These are phyloP conservation scores for Spizellomyces sp. DNA, from an alignment of 192 early-diverging fungal genomes.

Conservation along the genomic window DNA sequence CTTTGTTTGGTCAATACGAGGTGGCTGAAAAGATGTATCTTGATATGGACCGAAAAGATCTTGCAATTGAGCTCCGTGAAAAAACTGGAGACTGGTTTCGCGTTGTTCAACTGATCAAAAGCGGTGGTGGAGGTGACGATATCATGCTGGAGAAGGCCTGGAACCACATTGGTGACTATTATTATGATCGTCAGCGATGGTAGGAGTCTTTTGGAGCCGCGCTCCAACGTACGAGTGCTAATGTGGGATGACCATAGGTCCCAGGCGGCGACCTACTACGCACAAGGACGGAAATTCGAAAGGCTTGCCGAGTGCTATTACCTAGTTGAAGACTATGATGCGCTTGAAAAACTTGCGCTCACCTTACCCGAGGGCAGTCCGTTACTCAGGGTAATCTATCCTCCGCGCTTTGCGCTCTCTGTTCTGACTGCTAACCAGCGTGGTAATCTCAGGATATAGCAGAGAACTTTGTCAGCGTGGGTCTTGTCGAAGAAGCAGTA, in stretches of 20 bases:
- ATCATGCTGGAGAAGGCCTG: conserved; percentile 55
- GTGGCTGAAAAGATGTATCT: conserved; percentile 55
- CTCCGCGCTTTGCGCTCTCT: neutral
- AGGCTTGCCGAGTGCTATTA: conserved; percentile 52
- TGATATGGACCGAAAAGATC: conserved; percentile 62
- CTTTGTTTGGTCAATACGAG: conserved; percentile 51
- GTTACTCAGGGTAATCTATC: conserved; percentile 30
- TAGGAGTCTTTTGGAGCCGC: conserved; percentile 1
- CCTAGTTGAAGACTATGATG: conserved; percentile 55
- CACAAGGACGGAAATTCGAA: conserved; percentile 53
- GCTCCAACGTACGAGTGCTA: neutral
- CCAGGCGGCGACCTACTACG: conserved; percentile 59
- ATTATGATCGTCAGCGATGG: conserved; percentile 56
- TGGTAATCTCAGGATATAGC: conserved; percentile 44
- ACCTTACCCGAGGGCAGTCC: conserved; percentile 42
- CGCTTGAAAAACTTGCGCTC: conserved; percentile 47
- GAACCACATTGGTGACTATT: conserved; percentile 58
- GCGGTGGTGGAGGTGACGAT: conserved; percentile 59
- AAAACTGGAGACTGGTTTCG: conserved; percentile 62
- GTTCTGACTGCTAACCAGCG: neutral
- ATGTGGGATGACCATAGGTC: conserved; percentile 29
- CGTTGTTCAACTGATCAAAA: conserved; percentile 61
- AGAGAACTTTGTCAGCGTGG: conserved; percentile 51
- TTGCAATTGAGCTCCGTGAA: conserved; percentile 56
- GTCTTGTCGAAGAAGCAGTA: conserved; percentile 52